Evolutionary conservation across 495 filamentous ascomycete species (phyloP).

Genomic region (Penicillium fimorum): DNA sequence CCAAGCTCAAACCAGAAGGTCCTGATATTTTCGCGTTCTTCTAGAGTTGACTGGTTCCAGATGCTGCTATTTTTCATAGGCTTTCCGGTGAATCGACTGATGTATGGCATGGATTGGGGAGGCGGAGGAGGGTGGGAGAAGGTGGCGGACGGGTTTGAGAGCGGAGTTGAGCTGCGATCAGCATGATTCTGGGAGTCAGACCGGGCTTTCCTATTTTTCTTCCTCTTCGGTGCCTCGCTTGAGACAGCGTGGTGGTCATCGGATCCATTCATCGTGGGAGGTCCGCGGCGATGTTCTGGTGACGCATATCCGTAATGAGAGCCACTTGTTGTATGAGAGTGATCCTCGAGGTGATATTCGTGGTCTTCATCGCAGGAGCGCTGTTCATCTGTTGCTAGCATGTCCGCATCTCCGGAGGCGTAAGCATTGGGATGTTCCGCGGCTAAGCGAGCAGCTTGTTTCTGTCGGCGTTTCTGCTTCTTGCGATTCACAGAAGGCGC

Average conservation of each 20-base stretch:
- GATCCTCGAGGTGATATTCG: conserved; percentile 29
- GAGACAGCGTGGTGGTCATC: conserved; percentile 16
- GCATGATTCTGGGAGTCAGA: conserved; percentile 36
- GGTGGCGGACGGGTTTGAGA: conserved; percentile 40
- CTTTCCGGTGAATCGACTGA: conserved; percentile 32
- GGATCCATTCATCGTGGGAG: conserved; percentile 15
- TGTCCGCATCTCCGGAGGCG: conserved; percentile 23
- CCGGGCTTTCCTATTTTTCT: conserved; percentile 43
- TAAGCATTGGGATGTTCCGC: conserved; percentile 44
- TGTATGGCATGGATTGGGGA: conserved; percentile 27
- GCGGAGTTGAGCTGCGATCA: conserved; percentile 43
- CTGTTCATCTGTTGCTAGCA: conserved; percentile 23
- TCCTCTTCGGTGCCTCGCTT: conserved; percentile 48
- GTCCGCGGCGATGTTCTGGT: conserved; percentile 7
- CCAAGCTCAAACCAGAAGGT: conserved; percentile 97
- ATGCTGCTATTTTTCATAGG: conserved; percentile 70
- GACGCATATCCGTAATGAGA: conserved; percentile 21
- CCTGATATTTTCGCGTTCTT: conserved; percentile 95
- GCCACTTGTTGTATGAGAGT: conserved; percentile 17
- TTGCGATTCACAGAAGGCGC: conserved; percentile 69
- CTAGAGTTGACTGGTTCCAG: conserved; percentile 91
- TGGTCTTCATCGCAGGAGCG: conserved; percentile 32
- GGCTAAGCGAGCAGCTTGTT: conserved; percentile 70
- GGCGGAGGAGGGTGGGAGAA: conserved; percentile 44
- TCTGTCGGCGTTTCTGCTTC: conserved; percentile 83